A percentile compares a stretch with the other conserved stretches of the same genome.
Evolutionary conservation across 2,329 filamentous ascomycete species (phyloP).

Genomic region (Epichloe baconii): DNA sequence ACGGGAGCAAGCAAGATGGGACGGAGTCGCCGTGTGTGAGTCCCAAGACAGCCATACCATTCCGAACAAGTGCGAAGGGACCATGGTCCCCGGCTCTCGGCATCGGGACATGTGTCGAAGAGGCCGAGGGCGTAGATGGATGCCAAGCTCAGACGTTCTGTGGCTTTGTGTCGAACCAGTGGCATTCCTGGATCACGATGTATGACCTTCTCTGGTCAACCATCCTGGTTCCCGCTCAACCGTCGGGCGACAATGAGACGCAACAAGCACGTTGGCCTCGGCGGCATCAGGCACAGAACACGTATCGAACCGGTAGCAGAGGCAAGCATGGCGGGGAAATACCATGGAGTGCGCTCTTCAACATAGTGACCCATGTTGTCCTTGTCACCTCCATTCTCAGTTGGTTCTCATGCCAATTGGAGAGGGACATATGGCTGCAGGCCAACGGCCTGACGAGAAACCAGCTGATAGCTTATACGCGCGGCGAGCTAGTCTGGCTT

Average conservation of each 20-base stretch:
- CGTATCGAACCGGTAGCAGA: not conserved
- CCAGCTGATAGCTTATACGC: slow-evolving; percentile 13
- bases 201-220: not conserved
- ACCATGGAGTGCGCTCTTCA: not conserved
- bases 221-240: not conserved
- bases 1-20: not conserved
- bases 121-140: not conserved
- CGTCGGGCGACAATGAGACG: not conserved
- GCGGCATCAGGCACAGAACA: not conserved
- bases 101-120: not conserved
- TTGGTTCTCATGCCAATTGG: slow-evolving; percentile 9
- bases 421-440: slow-evolving; percentile 17
- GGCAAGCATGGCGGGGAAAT: not conserved
- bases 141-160: not conserved
- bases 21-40: not conserved
- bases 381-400: slow-evolving; percentile 8
- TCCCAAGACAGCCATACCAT: not conserved
- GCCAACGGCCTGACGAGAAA: slow-evolving; percentile 18
- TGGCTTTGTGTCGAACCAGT: not conserved
- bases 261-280: not conserved
- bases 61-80: not conserved
- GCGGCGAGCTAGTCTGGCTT: slow-evolving; percentile 2
- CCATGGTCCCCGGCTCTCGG: not conserved
- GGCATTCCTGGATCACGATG: not conserved
- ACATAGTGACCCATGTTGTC: slow-evolving; percentile 3